Conservation (phyloP, 805 yeast genomes). For the Yueomyces sp. region DNA sequence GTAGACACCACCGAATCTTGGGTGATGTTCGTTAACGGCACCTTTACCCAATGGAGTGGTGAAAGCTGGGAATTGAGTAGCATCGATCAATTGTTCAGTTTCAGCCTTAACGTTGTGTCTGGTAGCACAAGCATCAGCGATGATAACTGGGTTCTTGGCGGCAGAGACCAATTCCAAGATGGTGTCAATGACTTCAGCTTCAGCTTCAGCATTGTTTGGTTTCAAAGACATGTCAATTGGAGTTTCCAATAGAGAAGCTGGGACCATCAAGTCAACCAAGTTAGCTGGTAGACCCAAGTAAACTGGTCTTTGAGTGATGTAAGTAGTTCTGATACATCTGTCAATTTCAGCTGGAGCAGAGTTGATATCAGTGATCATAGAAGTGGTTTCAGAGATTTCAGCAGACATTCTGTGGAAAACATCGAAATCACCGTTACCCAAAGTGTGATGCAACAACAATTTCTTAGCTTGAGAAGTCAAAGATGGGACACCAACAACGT, state of each 20-base stretch:
- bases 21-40: conserved; percentile 52
- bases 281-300: conserved; percentile 72
- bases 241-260: conserved; percentile 38
- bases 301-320: conserved; percentile 59
- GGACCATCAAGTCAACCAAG: conserved; percentile 49
- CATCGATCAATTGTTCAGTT: conserved; percentile 43
- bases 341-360: conserved; percentile 59
- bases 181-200: conserved; percentile 42
- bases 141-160: conserved; percentile 54
- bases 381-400: conserved; percentile 50
- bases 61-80: conserved; percentile 65
- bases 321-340: conserved; percentile 55
- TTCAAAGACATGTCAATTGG: conserved; percentile 48
- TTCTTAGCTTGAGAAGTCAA: conserved; percentile 55
- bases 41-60: conserved; percentile 86
- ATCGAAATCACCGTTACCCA: conserved; percentile 68
- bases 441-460: conserved; percentile 61
- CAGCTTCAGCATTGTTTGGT: conserved; percentile 44
- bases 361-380: conserved; percentile 43
- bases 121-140: conserved; percentile 76
- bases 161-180: conserved; percentile 36
- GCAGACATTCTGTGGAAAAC: conserved; percentile 67
- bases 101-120: conserved; percentile 54
- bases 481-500: conserved; percentile 76
- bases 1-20: conserved; percentile 68